Percentiles rank a stretch among this genome's conserved stretches.
phyloP scores from a whole-genome alignment of 2,329 filamentous ascomycete species.

The Ophiostoma populinum region DNA sequence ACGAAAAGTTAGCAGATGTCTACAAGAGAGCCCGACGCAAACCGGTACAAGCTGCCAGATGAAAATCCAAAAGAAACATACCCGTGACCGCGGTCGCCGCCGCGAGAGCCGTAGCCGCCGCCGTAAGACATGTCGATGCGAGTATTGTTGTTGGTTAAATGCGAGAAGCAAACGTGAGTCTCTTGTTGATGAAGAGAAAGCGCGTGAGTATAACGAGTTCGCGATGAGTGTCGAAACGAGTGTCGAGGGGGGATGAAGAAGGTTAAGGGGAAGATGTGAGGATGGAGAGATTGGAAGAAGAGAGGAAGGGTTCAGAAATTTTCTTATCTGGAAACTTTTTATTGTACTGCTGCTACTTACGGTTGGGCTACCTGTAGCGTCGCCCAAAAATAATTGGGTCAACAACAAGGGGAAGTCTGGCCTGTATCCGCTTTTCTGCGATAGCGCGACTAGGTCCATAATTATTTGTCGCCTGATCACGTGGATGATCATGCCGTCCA shows the following conservation, averaged over 20 bases:
- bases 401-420: background rate
- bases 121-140: slow-evolving; percentile 27
- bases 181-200: background rate
- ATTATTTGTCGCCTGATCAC: slow-evolving; percentile 9
- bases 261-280: background rate
- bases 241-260: background rate
- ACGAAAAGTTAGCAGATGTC: background rate
- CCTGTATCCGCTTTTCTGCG: slow-evolving; percentile 3
- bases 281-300: slow-evolving; percentile 4
- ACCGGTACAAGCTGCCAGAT: no score
- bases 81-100: slow-evolving; percentile 24
- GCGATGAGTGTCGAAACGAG: no score
- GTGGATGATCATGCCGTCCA: no score
- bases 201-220: background rate
- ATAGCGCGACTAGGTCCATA: slow-evolving; percentile 10
- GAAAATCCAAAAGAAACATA: background rate
- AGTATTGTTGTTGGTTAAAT: slow-evolving; percentile 2
- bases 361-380: no score
- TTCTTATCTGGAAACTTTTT: slow-evolving; percentile 11
- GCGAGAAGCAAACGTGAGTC: background rate
- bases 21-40: no score
- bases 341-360: slow-evolving; percentile 7
- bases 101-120: slow-evolving; percentile 22
- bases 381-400: slow-evolving; percentile 4
- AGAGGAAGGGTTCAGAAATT: slow-evolving; percentile 5